A percentile compares a stretch with the other conserved stretches of the same genome.
These are phyloP conservation scores for Orbilia javanica DNA, from an alignment of 2,329 filamentous ascomycete genomes.

Conservation along the genomic window DNA sequence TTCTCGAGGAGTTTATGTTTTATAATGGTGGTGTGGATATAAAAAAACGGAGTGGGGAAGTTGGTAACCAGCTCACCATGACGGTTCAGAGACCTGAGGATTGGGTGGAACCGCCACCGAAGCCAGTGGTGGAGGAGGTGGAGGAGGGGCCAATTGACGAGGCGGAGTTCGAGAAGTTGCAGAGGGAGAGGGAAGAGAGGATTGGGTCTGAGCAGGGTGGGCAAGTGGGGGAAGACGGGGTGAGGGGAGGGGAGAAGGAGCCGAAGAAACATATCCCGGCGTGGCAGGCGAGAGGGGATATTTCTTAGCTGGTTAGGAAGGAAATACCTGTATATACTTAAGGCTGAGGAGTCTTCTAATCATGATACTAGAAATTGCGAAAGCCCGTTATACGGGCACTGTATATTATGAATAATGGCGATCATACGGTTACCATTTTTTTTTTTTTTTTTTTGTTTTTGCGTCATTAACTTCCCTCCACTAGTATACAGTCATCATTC, in stretches of 20 bases:
- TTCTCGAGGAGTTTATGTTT: slow-evolving; percentile 65
- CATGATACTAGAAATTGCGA: not conserved
- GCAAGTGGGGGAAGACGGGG: not conserved
- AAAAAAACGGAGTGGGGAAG: slow-evolving; percentile 36
- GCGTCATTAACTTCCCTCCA: not conserved
- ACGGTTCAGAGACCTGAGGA: slow-evolving; percentile 54
- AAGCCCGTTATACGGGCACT: not conserved
- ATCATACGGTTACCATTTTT: not conserved
- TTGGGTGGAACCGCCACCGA: slow-evolving; percentile 48
- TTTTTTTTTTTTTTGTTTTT: not conserved
- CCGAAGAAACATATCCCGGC: slow-evolving; percentile 37
- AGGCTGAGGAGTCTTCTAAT: not conserved
- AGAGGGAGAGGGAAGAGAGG: slow-evolving; percentile 15
- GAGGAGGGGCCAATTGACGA: slow-evolving; percentile 12
- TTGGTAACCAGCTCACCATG: slow-evolving; percentile 38
- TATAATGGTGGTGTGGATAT: slow-evolving; percentile 49
- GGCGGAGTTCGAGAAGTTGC: slow-evolving; percentile 13
- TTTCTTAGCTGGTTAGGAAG: slow-evolving; percentile 5
- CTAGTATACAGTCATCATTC: slow-evolving; percentile 39
- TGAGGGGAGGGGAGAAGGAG: not conserved
- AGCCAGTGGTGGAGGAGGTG: slow-evolving; percentile 12
- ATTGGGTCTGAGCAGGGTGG: not conserved
- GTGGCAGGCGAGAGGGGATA: slow-evolving; percentile 42
- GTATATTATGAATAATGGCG: slow-evolving; percentile 35
- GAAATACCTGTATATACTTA: not conserved